Evolutionary conservation across 352 stramenopile genomes (phyloP).

Genomic region (Pythium oligandrum): DNA sequence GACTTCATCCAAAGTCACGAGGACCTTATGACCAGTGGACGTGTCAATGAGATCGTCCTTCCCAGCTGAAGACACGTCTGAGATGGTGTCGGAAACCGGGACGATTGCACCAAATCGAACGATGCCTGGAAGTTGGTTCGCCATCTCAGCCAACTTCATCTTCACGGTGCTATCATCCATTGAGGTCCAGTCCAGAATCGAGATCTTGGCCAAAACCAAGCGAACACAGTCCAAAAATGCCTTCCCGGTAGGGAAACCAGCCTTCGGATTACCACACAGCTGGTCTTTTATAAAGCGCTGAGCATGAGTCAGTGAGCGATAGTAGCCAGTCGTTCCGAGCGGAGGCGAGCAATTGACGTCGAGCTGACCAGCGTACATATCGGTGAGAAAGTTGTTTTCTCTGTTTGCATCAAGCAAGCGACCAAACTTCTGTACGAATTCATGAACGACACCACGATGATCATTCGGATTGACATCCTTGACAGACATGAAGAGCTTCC

Average conservation of each 20-base stretch:
- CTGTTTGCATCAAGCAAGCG: conserved; percentile 40
- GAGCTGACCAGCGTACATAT: conserved; percentile 59
- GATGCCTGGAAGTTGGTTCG: conserved; percentile 34
- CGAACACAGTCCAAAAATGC: conserved; percentile 67
- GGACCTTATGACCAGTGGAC: conserved; percentile 25
- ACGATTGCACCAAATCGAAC: conserved; percentile 41
- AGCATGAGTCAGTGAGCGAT: conserved; percentile 43
- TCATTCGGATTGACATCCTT: conserved; percentile 77
- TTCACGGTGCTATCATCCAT: conserved; percentile 46
- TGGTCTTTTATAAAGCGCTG: conserved; percentile 27
- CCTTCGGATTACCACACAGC: conserved; percentile 18
- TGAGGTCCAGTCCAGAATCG: conserved; percentile 72
- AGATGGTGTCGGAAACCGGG: conserved; percentile 14
- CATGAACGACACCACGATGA: conserved; percentile 31
- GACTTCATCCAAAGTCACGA: conserved; percentile 26
- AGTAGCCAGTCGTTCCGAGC: conserved; percentile 60
- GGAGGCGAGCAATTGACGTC: conserved; percentile 67
- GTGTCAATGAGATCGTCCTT: conserved; percentile 25
- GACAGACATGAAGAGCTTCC: conserved; percentile 60
- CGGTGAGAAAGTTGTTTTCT: conserved; percentile 53
- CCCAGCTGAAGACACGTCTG: conserved; percentile 9
- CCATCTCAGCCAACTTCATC: conserved; percentile 52
- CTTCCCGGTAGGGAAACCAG: conserved; percentile 35
- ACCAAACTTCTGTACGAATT: conserved; percentile 50
- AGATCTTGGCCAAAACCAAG: conserved; percentile 68